A percentile compares a stretch with the other conserved stretches of the same genome.
Evolutionary conservation across 306 rosid genomes (phyloP).

Genomic region (Pyrus communis): DNA sequence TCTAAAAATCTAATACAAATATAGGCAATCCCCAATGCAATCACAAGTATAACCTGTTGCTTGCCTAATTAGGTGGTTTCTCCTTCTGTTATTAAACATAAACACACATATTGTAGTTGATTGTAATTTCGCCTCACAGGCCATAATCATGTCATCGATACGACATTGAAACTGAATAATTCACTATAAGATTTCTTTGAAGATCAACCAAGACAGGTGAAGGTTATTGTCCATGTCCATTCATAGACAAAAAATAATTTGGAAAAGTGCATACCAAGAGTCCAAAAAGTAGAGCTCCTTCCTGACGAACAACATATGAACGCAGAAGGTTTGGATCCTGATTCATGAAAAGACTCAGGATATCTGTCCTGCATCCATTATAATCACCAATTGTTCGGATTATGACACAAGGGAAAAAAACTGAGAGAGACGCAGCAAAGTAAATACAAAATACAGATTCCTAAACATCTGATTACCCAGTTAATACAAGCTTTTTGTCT

Average conservation of each 20-base stretch:
- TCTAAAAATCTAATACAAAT: neutral
- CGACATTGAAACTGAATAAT: neutral
- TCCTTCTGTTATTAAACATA: neutral
- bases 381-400: conserved; percentile 39
- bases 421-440: conserved; percentile 11
- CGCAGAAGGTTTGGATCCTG: conserved; percentile 96
- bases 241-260: neutral
- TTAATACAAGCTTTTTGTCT: conserved; percentile 80
- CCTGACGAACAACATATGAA: conserved; percentile 80
- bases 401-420: neutral
- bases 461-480: conserved; percentile 60
- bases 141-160: neutral
- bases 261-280: conserved; percentile 51
- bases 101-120: neutral
- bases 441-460: conserved; percentile 12
- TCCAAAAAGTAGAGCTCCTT: conserved; percentile 80
- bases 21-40: neutral
- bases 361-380: conserved; percentile 96
- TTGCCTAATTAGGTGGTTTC: neutral
- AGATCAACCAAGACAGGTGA: neutral
- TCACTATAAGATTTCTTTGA: neutral
- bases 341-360: conserved; percentile 91
- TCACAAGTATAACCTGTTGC: neutral
- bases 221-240: neutral
- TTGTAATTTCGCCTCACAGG: neutral